Evolutionary conservation across 2,329 filamentous ascomycete genomes (phyloP).

Genomic region (Aspergillus vadensis): DNA sequence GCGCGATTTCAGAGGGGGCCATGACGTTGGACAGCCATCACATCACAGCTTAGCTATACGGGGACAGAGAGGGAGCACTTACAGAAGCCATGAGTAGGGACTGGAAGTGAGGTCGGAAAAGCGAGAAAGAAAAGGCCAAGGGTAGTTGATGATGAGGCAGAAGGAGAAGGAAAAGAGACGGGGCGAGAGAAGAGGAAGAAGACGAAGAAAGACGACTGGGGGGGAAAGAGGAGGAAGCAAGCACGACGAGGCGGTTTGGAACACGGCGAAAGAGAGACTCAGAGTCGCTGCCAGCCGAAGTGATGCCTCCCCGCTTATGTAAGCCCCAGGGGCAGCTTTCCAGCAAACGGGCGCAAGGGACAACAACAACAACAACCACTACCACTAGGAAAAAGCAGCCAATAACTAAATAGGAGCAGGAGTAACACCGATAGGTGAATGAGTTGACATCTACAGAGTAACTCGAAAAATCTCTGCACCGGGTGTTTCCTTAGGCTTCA

Average conservation of each 20-base stretch:
- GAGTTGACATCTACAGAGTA: no score
- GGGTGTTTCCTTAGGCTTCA: no score
- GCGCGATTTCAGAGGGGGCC: constrained; percentile 13
- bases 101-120: not conserved
- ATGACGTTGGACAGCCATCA: constrained; percentile 26
- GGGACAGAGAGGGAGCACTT: constrained; percentile 31
- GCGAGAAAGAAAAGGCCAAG: constrained; percentile 11
- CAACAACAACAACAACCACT: not conserved
- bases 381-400: no score
- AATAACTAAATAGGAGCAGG: no score
- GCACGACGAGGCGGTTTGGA: constrained; percentile 16
- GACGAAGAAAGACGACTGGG: constrained; percentile 14
- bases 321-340: constrained; percentile 14
- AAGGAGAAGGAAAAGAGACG: constrained; percentile 8
- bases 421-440: no score
- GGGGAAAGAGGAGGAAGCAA: constrained; percentile 21
- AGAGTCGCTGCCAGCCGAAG: constrained; percentile 7
- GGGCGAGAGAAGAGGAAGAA: constrained; percentile 17
- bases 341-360: constrained; percentile 9
- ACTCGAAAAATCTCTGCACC: no score
- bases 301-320: constrained; percentile 20
- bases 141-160: constrained; percentile 10
- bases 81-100: constrained; percentile 51
- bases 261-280: constrained; percentile 11
- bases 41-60: constrained; percentile 11